Evolutionary conservation across 2,329 filamentous ascomycete species (phyloP).

Genomic region (Davidsoniella virescens): DNA sequence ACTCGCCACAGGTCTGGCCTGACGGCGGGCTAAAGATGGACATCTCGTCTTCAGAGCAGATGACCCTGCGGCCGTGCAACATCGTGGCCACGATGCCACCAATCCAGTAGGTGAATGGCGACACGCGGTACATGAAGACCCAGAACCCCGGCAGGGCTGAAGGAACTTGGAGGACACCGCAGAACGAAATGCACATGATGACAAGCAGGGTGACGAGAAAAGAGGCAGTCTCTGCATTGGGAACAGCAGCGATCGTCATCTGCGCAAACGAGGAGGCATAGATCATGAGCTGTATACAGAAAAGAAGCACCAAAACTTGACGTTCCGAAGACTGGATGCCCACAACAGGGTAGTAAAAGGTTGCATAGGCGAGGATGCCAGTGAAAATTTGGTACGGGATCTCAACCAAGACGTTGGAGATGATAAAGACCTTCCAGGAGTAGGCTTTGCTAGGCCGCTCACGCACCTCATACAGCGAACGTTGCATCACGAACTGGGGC

Average conservation of each 20-base stretch:
- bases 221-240: conserved; percentile 50
- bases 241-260: conserved; percentile 55
- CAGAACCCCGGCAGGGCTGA: conserved; percentile 50
- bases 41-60: conserved; percentile 38
- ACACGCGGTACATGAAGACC: conserved; percentile 60
- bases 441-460: conserved; percentile 61
- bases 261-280: conserved; percentile 59
- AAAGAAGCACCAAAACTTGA: conserved; percentile 48
- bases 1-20: conserved; percentile 45
- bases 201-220: conserved; percentile 45
- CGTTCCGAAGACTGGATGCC: conserved; percentile 34
- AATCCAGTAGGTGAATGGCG: conserved; percentile 54
- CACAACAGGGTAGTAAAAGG: conserved; percentile 52
- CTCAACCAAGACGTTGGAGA: conserved; percentile 56
- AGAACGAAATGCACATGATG: conserved; percentile 43
- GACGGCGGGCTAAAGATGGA: conserved; percentile 48
- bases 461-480: conserved; percentile 59
- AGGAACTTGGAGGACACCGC: conserved; percentile 45
- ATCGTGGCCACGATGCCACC: conserved; percentile 51
- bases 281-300: conserved; percentile 49
- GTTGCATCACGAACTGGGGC: conserved; percentile 60
- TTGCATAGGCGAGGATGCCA: conserved; percentile 44
- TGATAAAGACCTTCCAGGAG: conserved; percentile 58
- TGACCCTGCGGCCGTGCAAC: conserved; percentile 36
- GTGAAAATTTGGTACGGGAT: conserved; percentile 53